Base-by-base conservation (phyloP, 148 eudicot species). In the Rhododendron griersonianum region DNA sequence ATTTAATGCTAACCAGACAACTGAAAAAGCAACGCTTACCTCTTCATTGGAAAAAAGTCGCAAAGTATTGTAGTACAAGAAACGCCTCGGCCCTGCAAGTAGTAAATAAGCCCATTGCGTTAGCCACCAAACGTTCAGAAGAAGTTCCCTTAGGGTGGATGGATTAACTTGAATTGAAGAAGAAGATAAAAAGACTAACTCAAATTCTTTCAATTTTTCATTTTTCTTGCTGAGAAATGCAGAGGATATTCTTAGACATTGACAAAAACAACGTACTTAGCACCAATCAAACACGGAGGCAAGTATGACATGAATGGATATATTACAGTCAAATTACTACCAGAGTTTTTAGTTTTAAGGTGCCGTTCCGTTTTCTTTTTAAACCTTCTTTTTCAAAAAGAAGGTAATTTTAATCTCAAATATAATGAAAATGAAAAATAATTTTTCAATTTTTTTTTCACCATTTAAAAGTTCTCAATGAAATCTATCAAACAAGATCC, bases 41-140 rank as follows among this genome's bases (percentile, higher is more conserved):
- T 95, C 95, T 90, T 95, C 95, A 87, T 94, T 90, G 80, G 90
- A 83, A 85, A 95, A 90, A 83, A 94, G 89, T 81, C 93, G 92
- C 89, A 91, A 83, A 63, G 92, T 87, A 25, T 57, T 93, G 90
- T 91, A 93, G 88, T 94, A 94, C 87, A 95, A 80, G 86, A 88
- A 93, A 75, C 88, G 91, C 91, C 98, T 92, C 15, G 96, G 94
- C 82, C 88, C 98, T 95, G 92, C 90, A 89, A 86, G 86, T 59
- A 78, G 69, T 82, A 85, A 79, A 85, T 16, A 30, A 85, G 75
- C 75, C 25, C 35, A 78, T 81, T 11, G 48, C 55, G 74, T 77
- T 83, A 83, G 44, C 39, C 39, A 28, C 11, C 74, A 59, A 82
- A 30, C 1, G 23, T 63, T 23, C 4, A 3, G 2, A 82, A 83